phyloP scores from a whole-genome alignment of 768 basidiomycete genomes.

The Suillus placidus region DNA sequence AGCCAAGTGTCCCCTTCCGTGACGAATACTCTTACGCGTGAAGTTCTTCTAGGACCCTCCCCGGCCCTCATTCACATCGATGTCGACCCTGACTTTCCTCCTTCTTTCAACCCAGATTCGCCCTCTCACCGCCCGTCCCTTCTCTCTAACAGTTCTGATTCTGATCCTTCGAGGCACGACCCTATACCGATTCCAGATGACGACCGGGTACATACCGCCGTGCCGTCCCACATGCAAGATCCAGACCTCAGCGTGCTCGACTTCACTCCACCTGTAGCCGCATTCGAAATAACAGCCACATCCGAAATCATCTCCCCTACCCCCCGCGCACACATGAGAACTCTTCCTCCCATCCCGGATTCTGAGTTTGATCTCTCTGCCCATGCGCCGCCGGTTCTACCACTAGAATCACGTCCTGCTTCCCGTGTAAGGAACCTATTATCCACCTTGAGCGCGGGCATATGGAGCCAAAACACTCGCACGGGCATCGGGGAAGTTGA shows the following conservation, averaged over 20 bases:
- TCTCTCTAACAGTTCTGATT: background rate
- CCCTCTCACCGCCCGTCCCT: background rate
- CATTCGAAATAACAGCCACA: conserved; percentile 3
- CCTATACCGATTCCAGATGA: conserved; percentile 27
- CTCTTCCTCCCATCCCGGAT: conserved; percentile 24
- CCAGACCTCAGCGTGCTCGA: conserved; percentile 6
- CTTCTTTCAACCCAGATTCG: background rate
- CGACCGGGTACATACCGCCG: conserved; percentile 26
- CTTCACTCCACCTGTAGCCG: conserved; percentile 17
- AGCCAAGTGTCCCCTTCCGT: conserved; percentile 21
- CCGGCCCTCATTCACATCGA: conserved; percentile 31
- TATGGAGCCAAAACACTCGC: background rate
- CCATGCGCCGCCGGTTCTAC: conserved; percentile 23
- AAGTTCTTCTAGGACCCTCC: conserved; percentile 24
- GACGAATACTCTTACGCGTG: conserved; percentile 9
- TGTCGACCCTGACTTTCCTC: background rate
- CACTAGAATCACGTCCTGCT: conserved; percentile 30
- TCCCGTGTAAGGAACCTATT: conserved; percentile 24
- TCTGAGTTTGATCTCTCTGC: conserved; percentile 13
- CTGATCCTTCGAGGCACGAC: conserved; percentile 22
- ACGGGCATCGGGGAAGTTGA: conserved; percentile 19
- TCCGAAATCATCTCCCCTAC: conserved; percentile 13
- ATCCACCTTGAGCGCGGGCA: background rate
- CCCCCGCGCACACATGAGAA: conserved; percentile 6
- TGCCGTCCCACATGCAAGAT: background rate